Conservation (phyloP, 2,329 filamentous ascomycete species). For the Alternaria brassicae region DNA sequence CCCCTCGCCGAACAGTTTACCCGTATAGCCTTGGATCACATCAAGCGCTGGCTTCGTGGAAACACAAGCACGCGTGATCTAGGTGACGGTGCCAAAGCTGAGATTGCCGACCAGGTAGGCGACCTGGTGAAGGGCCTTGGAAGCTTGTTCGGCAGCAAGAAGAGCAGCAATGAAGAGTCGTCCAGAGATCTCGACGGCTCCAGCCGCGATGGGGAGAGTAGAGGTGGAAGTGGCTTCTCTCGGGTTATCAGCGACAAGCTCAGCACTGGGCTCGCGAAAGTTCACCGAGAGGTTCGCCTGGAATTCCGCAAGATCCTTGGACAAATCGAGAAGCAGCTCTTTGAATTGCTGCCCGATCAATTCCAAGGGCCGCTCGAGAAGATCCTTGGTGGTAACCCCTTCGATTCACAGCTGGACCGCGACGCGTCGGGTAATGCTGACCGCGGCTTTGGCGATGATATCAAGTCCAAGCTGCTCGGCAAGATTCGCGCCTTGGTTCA, state of each 20-base stretch:
- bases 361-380: conserved; percentile 40
- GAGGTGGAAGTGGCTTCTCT: conserved; percentile 33
- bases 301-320: conserved; percentile 41
- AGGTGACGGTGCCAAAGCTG: conserved; percentile 39
- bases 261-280: conserved; percentile 39
- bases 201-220: conserved; percentile 18
- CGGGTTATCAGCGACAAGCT: conserved; percentile 40
- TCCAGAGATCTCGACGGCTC: conserved; percentile 27
- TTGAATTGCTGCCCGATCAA: conserved; percentile 38
- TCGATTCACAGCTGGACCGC: conserved; percentile 39
- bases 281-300: conserved; percentile 39
- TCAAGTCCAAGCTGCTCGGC: conserved; percentile 35
- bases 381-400: conserved; percentile 40
- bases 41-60: conserved; percentile 43
- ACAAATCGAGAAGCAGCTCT: conserved; percentile 39
- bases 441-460: conserved; percentile 39
- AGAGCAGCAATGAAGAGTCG: conserved; percentile 28
- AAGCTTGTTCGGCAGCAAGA: conserved; percentile 31
- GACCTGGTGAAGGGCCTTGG: conserved; percentile 40
- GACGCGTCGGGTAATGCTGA: conserved; percentile 32
- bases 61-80: conserved; percentile 41
- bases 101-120: conserved; percentile 39
- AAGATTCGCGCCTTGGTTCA: conserved; percentile 38
- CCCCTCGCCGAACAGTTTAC: conserved; percentile 42
- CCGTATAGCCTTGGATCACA: conserved; percentile 38